phyloP scores from a whole-genome alignment of 495 filamentous ascomycete genomes.

The Rhypophila decipiens region DNA sequence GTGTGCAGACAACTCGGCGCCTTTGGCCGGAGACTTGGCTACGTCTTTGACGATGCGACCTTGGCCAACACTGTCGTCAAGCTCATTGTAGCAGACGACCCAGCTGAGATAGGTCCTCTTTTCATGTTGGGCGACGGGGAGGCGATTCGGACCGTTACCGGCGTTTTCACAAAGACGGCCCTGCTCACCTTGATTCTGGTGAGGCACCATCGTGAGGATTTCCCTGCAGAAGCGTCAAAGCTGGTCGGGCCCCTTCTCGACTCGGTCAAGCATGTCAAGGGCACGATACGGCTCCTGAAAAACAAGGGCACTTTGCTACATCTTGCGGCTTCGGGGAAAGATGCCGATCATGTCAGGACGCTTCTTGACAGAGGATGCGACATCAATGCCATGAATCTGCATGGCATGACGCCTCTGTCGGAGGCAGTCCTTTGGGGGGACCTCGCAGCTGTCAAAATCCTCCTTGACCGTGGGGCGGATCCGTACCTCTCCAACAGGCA shows the following conservation, averaged over 20 bases:
- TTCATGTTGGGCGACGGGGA: not conserved
- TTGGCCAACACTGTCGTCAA: not conserved
- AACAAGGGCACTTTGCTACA: slow-evolving; percentile 5
- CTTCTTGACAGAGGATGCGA: slow-evolving; percentile 2
- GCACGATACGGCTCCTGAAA: slow-evolving; percentile 2
- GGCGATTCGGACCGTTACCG: not conserved
- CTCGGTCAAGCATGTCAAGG: not conserved
- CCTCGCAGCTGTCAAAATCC: not conserved
- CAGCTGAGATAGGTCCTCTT: not conserved
- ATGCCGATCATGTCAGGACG: not conserved
- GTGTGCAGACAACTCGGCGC: slow-evolving; percentile 1
- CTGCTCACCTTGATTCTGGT: slow-evolving; percentile 1
- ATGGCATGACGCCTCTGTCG: slow-evolving; percentile 1
- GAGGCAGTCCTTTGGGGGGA: slow-evolving; percentile 1
- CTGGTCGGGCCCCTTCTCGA: not conserved
- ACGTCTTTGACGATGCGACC: slow-evolving; percentile 2
- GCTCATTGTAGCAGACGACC: not conserved
- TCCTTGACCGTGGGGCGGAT: slow-evolving; percentile 4
- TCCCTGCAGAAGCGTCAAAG: not conserved
- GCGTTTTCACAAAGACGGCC: slow-evolving; percentile 2
- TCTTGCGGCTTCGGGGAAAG: not conserved
- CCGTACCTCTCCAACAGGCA: not conserved
- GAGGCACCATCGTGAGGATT: not conserved
- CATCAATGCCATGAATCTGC: not conserved
- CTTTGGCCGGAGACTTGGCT: not conserved